Evolutionary conservation across 139 green algal genomes (phyloP).

Genomic region (Tetraselmis striata): DNA sequence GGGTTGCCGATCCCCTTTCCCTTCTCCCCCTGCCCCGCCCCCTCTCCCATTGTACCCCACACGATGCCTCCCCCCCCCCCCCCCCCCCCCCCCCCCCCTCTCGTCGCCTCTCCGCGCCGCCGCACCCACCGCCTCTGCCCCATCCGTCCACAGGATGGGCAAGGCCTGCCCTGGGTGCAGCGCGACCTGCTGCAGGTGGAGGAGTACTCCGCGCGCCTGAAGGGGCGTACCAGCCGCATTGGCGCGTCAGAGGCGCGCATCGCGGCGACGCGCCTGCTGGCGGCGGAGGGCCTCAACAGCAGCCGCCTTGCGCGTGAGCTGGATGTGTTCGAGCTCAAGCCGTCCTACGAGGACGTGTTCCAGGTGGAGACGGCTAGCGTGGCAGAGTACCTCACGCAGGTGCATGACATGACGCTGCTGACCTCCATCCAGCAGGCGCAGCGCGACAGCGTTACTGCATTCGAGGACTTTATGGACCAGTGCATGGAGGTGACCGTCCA

Average conservation of each 20-base stretch:
- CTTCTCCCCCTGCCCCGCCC: not conserved
- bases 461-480: conserved; percentile 72
- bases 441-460: conserved; percentile 51
- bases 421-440: conserved; percentile 65
- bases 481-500: conserved; percentile 36
- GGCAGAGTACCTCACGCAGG: conserved; percentile 77
- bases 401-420: conserved; percentile 65
- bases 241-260: conserved; percentile 45
- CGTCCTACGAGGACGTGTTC: conserved; percentile 75
- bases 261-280: conserved; percentile 66
- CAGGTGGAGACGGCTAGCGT: conserved; percentile 53
- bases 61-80: not conserved
- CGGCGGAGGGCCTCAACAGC: conserved; percentile 69
- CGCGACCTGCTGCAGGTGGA: conserved; percentile 67
- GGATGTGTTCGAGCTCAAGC: conserved; percentile 60
- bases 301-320: conserved; percentile 52
- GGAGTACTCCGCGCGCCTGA: conserved; percentile 52
- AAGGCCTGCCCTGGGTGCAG: conserved; percentile 62
- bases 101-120: not conserved
- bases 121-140: no score
- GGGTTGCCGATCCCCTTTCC: not conserved
- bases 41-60: not conserved
- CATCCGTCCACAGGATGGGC: conserved; percentile 60
- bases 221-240: conserved; percentile 38
- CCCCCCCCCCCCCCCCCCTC: no score